Evolutionary conservation across 345 rosid genomes (phyloP).

Genomic region (Euphorbia lathyris): DNA sequence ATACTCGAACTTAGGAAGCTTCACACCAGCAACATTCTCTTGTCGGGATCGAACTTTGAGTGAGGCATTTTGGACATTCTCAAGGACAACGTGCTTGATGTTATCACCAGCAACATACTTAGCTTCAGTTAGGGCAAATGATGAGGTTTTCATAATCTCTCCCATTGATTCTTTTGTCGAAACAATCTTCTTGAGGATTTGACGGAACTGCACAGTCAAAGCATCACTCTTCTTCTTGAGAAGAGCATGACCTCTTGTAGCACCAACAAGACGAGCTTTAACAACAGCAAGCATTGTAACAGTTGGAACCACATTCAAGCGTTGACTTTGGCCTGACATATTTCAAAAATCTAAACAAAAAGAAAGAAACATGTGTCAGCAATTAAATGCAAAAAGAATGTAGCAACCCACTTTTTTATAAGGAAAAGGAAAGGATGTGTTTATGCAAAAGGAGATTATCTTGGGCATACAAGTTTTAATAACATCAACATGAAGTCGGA

Average conservation of each 20-base stretch:
- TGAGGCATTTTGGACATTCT: constrained; percentile 77
- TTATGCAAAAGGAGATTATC: background rate
- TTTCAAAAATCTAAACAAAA: constrained; percentile 27
- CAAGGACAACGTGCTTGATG: constrained; percentile 72
- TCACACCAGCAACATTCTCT: constrained; percentile 88
- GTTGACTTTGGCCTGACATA: constrained; percentile 77
- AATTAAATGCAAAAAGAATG: background rate
- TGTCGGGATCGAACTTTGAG: constrained; percentile 73
- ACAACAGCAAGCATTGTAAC: constrained; percentile 73
- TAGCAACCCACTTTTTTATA: too few relatives aligned
- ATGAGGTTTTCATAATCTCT: constrained; percentile 77
- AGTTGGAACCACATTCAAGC: constrained; percentile 86
- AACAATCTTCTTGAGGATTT: constrained; percentile 76
- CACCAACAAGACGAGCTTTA: constrained; percentile 85
- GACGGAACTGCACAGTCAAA: constrained; percentile 80
- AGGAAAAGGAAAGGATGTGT: too few relatives aligned
- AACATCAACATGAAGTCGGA: background rate
- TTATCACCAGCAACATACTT: constrained; percentile 91
- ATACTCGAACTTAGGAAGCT: constrained; percentile 83
- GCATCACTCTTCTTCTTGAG: constrained; percentile 99
- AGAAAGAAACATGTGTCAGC: background rate
- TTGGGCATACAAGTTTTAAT: background rate
- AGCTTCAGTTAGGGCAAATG: constrained; percentile 73
- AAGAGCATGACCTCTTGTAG: constrained; percentile 92
- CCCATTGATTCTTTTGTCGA: constrained; percentile 87